Evolutionary conservation across 495 filamentous ascomycete genomes (phyloP), one percentile per base, ranked within the genome.

Genomic region (Xylaria flabelliformis): DNA sequence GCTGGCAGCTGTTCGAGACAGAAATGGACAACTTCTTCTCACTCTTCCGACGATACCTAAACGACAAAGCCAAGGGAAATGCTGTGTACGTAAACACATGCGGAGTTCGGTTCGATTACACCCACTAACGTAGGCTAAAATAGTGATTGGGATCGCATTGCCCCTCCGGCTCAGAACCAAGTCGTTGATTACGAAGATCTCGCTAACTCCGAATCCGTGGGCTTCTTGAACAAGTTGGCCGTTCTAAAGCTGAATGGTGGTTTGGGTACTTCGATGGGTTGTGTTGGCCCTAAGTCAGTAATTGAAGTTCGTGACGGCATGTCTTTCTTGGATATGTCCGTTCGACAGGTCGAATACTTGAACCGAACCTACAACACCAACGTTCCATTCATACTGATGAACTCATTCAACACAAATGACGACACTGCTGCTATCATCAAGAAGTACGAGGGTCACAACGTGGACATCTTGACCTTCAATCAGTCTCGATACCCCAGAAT

Each of bases 11-110:
- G 56, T 99, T 98, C 83, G 96, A 98, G 85, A 95, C 94, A 17
- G 96, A 99, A 85, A 98, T 97, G 93, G 96, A 99, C 89, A 99
- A 99, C 90, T 99, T 99, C 89, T 99, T 88, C 80, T 91, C 93
- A 65, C 92, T 99, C 74, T 99, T 99, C 91, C 92, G 97, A 72
- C 89, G 96, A 80, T 99, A 97, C 82, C 88, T 99, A 62, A 97
- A 97, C 77, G 96, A 99, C 86, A 97, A 97, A 86, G 97, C 96
- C 72, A 99, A 98, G 88, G 95, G 95, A 78, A 97, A 94, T 80
- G 90, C 88, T 46, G 88, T 97, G 88, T 91, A 83, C 74, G 89
- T 83, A 41, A 48, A 24, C 67, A 42, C 41, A 17, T 44, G 0
- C 15, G 13, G 44, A 41, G 17, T 62, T 61, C 42, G n/a, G 46